Percentiles rank a stretch among this genome's conserved stretches.
These are phyloP conservation scores for Penicillium canariense DNA, from an alignment of 495 filamentous ascomycete genomes.

Conservation along the genomic window DNA sequence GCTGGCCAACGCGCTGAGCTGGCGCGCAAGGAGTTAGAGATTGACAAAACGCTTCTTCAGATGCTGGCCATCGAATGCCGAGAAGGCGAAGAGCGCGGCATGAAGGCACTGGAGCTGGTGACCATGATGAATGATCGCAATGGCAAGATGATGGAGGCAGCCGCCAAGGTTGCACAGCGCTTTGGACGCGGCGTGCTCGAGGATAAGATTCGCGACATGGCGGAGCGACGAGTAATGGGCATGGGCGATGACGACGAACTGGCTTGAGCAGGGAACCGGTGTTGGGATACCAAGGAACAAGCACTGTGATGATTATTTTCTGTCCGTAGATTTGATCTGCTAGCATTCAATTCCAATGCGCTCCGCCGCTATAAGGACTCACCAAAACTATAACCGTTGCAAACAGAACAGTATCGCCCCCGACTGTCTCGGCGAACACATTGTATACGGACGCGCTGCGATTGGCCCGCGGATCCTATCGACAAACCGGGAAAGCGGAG, in stretches of 20 bases:
- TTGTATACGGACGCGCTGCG: slow-evolving; percentile 20
- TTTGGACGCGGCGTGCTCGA: slow-evolving; percentile 73
- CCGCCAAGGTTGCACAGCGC: slow-evolving; percentile 76
- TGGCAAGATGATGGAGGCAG: slow-evolving; percentile 83
- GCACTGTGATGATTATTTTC: not conserved
- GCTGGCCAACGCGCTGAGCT: slow-evolving; percentile 64
- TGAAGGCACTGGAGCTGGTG: slow-evolving; percentile 89
- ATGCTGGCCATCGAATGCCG: slow-evolving; percentile 87
- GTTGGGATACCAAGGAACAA: slow-evolving; percentile 5
- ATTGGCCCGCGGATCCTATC: slow-evolving; percentile 20
- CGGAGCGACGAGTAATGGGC: slow-evolving; percentile 59
- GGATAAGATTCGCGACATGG: slow-evolving; percentile 83
- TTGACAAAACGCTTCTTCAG: slow-evolving; percentile 87
- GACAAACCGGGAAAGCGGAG: slow-evolving; percentile 9
- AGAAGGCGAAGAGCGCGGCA: slow-evolving; percentile 86
- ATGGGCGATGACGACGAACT: slow-evolving; percentile 55
- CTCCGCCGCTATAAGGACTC: not conserved
- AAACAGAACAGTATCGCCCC: not conserved
- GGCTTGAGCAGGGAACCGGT: slow-evolving; percentile 26
- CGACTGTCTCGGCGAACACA: too few relatives aligned
- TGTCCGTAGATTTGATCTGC: not conserved
- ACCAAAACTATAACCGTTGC: not conserved
- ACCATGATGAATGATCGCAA: slow-evolving; percentile 71
- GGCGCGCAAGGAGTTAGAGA: slow-evolving; percentile 66
- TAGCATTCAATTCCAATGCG: not conserved